These are phyloP conservation scores for Zopfia rhizophila DNA, from an alignment of 2,329 filamentous ascomycete species.

Conservation along the genomic window DNA sequence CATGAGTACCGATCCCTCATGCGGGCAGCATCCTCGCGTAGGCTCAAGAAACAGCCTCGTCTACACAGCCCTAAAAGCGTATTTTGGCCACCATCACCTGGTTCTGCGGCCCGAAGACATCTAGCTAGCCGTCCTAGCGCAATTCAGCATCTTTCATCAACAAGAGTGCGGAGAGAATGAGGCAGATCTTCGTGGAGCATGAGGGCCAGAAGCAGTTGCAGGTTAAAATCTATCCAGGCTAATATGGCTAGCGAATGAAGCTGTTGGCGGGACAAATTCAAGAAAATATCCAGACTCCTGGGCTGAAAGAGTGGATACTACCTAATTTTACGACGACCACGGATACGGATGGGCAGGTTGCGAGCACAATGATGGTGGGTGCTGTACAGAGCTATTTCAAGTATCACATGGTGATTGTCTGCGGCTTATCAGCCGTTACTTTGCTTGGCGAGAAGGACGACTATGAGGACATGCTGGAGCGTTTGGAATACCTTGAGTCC, in stretches of 20 bases:
- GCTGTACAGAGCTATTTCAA: slow-evolving; percentile 28
- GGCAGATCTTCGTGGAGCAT: slow-evolving; percentile 45
- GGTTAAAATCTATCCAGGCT: slow-evolving; percentile 20
- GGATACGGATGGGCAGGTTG: slow-evolving; percentile 17
- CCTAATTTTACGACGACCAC: slow-evolving; percentile 33
- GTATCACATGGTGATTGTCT: slow-evolving; percentile 4
- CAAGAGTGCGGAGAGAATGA: slow-evolving; percentile 32
- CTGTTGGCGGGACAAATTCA: slow-evolving; percentile 16
- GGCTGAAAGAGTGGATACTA: slow-evolving; percentile 28
- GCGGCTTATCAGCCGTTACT: slow-evolving; percentile 33
- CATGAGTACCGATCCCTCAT: too few relatives aligned
- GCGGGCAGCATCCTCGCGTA: too few relatives aligned
- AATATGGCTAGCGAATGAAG: slow-evolving; percentile 13
- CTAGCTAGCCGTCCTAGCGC: slow-evolving; percentile 37
- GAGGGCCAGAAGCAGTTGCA: slow-evolving; percentile 32
- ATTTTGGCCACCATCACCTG: slow-evolving; percentile 32
- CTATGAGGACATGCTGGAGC: slow-evolving; percentile 26
- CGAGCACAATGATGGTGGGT: slow-evolving; percentile 31
- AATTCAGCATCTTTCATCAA: slow-evolving; percentile 40
- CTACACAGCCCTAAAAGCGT: slow-evolving; percentile 25
- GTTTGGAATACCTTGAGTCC: slow-evolving; percentile 8
- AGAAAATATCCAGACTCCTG: slow-evolving; percentile 18
- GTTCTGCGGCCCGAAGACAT: slow-evolving; percentile 38
- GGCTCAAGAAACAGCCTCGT: slow-evolving; percentile 33
- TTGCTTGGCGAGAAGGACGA: slow-evolving; percentile 28